Conservation (phyloP, 345 rosid species). For the sweet orange (Citrus sinensis) region DNA sequence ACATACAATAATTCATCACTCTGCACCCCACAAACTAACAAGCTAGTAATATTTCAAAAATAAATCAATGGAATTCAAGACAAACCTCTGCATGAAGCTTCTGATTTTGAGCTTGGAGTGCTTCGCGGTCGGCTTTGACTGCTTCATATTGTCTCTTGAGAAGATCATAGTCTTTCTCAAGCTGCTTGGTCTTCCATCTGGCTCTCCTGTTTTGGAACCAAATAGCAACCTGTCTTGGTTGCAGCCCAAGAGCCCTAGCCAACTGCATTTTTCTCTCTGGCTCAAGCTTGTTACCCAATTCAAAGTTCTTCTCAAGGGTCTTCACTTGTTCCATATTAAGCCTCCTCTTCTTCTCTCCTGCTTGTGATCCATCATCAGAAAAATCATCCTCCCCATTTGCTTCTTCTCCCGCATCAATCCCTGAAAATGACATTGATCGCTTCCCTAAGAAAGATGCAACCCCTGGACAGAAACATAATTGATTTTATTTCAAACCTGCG, state of each 20-base stretch:
- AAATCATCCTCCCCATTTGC: constrained; percentile 72
- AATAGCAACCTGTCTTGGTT: constrained; percentile 94
- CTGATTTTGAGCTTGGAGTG: constrained; percentile 83
- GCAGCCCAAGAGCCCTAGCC: constrained; percentile 89
- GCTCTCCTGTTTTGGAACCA: constrained; percentile 99
- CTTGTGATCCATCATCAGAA: constrained; percentile 91
- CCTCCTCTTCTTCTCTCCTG: constrained; percentile 96
- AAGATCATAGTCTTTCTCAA: constrained; percentile 89
- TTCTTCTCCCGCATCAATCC: constrained; percentile 58
- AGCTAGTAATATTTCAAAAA: neutral
- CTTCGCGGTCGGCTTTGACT: constrained; percentile 72
- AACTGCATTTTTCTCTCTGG: constrained; percentile 98
- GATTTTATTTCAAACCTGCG: neutral
- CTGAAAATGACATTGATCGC: constrained; percentile 68
- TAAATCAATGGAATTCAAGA: too few relatives aligned
- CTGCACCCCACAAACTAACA: neutral
- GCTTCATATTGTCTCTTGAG: constrained; percentile 79
- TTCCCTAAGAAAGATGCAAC: constrained; percentile 82
- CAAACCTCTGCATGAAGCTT: constrained; percentile 83
- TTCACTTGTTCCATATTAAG: constrained; percentile 89
- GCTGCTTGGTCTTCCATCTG: constrained; percentile 94
- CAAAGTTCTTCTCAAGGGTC: constrained; percentile 92
- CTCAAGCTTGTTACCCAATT: constrained; percentile 95
- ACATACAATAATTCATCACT: neutral
- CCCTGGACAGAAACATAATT: constrained; percentile 37